Evolutionary conservation across 345 rosid species (phyloP).

Genomic region (Pistacia integerrima): DNA sequence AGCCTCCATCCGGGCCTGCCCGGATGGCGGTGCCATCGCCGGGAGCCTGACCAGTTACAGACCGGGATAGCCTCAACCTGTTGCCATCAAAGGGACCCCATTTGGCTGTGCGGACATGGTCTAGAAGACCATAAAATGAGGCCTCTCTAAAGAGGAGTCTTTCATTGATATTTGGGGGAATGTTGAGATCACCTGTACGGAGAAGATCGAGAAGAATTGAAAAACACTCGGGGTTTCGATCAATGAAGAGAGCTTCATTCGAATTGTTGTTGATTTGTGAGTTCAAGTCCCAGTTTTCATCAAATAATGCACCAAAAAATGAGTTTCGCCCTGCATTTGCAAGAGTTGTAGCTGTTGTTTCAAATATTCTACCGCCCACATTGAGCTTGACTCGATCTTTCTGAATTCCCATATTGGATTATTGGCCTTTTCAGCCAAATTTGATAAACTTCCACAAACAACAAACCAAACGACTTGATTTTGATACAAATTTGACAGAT

Average conservation of each 20-base stretch:
- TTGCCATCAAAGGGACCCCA: slow-evolving; percentile 91
- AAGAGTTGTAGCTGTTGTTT: slow-evolving; percentile 89
- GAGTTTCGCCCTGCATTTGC: slow-evolving; percentile 94
- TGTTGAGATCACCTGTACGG: slow-evolving; percentile 90
- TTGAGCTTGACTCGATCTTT: slow-evolving; percentile 79
- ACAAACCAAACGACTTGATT: background rate
- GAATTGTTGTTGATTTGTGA: slow-evolving; percentile 23
- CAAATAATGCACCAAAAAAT: slow-evolving; percentile 81
- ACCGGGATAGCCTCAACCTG: slow-evolving; percentile 52
- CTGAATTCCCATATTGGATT: slow-evolving; percentile 58
- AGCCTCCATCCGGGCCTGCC: slow-evolving; percentile 92
- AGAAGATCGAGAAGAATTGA: slow-evolving; percentile 89
- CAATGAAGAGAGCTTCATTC: slow-evolving; percentile 61
- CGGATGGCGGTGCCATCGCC: slow-evolving; percentile 97
- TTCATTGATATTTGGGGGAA: slow-evolving; percentile 67
- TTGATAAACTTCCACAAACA: background rate
- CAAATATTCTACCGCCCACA: slow-evolving; percentile 89
- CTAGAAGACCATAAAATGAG: slow-evolving; percentile 70
- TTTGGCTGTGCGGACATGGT: slow-evolving; percentile 77
- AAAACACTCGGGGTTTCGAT: slow-evolving; percentile 91
- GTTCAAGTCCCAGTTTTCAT: slow-evolving; percentile 69
- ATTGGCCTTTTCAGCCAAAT: background rate
- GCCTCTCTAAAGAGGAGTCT: slow-evolving; percentile 82
- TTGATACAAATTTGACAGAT: background rate
- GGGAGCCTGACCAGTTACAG: slow-evolving; percentile 79